phyloP scores from a whole-genome alignment of 106 monocot genomes.

The Chionographis japonica region DNA sequence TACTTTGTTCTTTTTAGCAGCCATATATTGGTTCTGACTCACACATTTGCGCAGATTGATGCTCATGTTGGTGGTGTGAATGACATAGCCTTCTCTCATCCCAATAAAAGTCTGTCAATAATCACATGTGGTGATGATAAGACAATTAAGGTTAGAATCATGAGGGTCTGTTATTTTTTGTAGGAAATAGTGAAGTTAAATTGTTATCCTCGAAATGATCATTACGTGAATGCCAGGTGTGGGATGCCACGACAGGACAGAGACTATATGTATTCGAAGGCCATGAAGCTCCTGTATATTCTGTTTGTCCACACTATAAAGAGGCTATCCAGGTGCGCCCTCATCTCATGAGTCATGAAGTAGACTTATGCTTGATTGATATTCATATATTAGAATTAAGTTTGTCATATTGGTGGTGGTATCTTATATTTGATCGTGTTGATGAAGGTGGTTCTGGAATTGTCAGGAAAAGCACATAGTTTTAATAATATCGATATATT shows the following conservation, averaged over 20 bases:
- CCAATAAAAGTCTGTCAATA: conserved; percentile 77
- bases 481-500: neutral
- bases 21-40: conserved; percentile 5
- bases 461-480: too few species aligned
- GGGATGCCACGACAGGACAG: conserved; percentile 67
- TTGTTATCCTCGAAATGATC: neutral
- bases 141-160: conserved; percentile 51
- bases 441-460: too few species aligned
- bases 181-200: neutral
- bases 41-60: conserved; percentile 59
- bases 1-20: neutral
- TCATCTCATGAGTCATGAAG: neutral
- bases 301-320: conserved; percentile 76
- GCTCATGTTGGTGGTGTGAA: conserved; percentile 96
- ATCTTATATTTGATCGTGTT: too few species aligned
- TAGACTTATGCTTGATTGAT: neutral
- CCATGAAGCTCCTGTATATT: conserved; percentile 76
- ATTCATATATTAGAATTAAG: too few species aligned
- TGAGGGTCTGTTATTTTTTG: neutral
- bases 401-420: too few species aligned
- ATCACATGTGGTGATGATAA: conserved; percentile 88
- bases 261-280: conserved; percentile 71
- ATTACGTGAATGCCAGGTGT: conserved; percentile 36
- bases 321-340: conserved; percentile 72
- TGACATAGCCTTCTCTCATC: conserved; percentile 94